These are phyloP conservation scores for Tillandsia leiboldiana DNA, from an alignment of 176 grass and related monocot genomes.

Conservation along the genomic window DNA sequence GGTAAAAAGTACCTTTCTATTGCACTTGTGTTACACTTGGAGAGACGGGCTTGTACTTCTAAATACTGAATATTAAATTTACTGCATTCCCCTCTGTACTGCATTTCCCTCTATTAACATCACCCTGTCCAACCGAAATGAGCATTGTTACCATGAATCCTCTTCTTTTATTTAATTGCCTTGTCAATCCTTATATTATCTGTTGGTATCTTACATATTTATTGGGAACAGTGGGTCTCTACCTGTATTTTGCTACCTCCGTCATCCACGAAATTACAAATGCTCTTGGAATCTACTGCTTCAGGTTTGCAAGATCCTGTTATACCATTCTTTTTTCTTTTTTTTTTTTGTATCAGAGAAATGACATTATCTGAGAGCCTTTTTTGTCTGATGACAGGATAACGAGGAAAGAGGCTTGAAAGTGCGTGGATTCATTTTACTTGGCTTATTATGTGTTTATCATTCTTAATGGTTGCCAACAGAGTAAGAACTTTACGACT, in stretches of 20 bases:
- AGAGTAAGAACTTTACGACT: too few species aligned
- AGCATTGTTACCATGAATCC: too few species aligned
- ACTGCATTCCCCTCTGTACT: too few species aligned
- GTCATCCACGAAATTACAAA: slow-evolving; percentile 91
- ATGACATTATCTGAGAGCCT: background rate
- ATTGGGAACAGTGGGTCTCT: slow-evolving; percentile 61
- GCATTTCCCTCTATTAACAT: too few species aligned
- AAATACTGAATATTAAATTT: too few species aligned
- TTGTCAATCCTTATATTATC: background rate
- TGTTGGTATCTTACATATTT: background rate
- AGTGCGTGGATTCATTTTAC: background rate
- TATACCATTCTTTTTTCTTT: background rate
- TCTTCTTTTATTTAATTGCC: too few species aligned
- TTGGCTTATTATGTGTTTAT: too few species aligned
- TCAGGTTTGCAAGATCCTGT: slow-evolving; percentile 42
- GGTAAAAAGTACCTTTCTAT: too few species aligned
- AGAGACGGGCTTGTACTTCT: too few species aligned
- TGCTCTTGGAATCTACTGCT: slow-evolving; percentile 95
- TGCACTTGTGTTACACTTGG: too few species aligned
- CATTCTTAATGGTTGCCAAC: too few species aligned
- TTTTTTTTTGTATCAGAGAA: background rate
- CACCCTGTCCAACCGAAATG: too few species aligned
- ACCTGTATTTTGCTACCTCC: slow-evolving; percentile 77
- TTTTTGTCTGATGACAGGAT: slow-evolving; percentile 54
- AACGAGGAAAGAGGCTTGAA: slow-evolving; percentile 88